Base-by-base conservation (phyloP, 345 rosid species). In the Populus euphratica region DNA sequence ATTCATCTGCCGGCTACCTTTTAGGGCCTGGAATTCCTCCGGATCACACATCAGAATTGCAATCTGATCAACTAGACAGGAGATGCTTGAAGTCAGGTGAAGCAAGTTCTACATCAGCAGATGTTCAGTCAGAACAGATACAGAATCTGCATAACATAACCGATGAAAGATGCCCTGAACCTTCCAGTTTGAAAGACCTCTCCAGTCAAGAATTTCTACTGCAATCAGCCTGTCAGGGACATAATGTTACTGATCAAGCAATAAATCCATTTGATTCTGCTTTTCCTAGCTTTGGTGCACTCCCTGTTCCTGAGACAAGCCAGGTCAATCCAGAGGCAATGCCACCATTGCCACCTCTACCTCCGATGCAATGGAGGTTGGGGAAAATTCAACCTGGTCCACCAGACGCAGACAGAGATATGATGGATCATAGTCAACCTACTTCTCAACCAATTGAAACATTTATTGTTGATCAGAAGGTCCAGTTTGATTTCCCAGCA, bases 261-360 rank as follows among this genome's bases (percentile, higher is more conserved):
- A 69, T 78, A 86, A 81, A 79, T 81, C 66, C 84, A 49, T 54
- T 84, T 70, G 77, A 76, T 75, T 72, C 87, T 73, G 54, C 65
- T 49, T 77, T 81, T 77, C 87, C 89, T 72, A 79, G 82, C 67
- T 86, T 78, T 81, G 82, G 82, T 67, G 69, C 73, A 61, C 65
- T 78, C 38, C 85, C 89, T 77, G 88, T 78, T 33, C 86, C 89
- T 77, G 88, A 80, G 79, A 74, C 83, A 77, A 76, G 82, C 72
- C 64, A 85, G 74, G 85, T 77, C 43, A 81, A 62, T 73, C 71
- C 78, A 56, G 91, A 88, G 73, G 94, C 89, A 74, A 81, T 86
- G 85, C 98, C 97, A 47, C 97, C 97, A 36, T 73, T 94, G 83
- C 94, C 97, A 0, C 97, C 98, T 80, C 85, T 91, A 78, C 97